Base-by-base conservation (phyloP, 495 filamentous ascomycete species). In the Lophiostoma macrostomum region DNA sequence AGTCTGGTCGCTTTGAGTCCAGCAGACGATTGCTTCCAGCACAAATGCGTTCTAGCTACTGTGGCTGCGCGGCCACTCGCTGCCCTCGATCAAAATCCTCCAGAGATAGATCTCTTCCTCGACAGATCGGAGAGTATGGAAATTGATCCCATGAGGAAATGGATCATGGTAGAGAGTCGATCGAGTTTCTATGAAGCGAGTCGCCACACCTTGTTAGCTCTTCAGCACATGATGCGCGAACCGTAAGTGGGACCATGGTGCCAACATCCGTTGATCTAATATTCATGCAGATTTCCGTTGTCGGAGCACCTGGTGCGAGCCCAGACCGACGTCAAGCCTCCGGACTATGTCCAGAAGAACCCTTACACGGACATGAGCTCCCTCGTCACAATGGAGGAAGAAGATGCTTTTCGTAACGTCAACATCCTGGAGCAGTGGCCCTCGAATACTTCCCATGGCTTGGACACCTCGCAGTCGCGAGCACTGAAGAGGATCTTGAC, bases 91-190 rank as follows among this genome's bases (percentile, higher is more conserved):
- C 69, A 77, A 29, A 80, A 78, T 29, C 86, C 88, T 13, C 84
- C 84, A 0, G 77, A 87, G 47, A 77, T 96, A 6, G 88, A 95
- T 50, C 72, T 95, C 2, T 82, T 85, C 62, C 90, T 91, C 66
- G 76, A 79, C 3, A 66, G 74, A 4, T 61, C 77, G 0, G 72
- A 80, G 13, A 82, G 90, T 47, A 59, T 76, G 8, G 71, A 81
- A 28, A 73, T 94, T 43, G 88, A 95, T 64, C 80, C 87, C 1
- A 75, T 78, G 23, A 64, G 79, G 32, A 80, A 88, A 60, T 84
- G 84, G 70, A 56, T 91, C 24, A 93, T 95, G 88, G 74, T 93
- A 0, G 87, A 95, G 61, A 74, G 83, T 3, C 73, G 81, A 5
- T 66, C 65, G 4, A 83, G 85, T 3, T 94, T 87, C 61, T 94